phyloP scores from a whole-genome alignment of 2,329 filamentous ascomycete genomes.

The Fusarium tuaranense region DNA sequence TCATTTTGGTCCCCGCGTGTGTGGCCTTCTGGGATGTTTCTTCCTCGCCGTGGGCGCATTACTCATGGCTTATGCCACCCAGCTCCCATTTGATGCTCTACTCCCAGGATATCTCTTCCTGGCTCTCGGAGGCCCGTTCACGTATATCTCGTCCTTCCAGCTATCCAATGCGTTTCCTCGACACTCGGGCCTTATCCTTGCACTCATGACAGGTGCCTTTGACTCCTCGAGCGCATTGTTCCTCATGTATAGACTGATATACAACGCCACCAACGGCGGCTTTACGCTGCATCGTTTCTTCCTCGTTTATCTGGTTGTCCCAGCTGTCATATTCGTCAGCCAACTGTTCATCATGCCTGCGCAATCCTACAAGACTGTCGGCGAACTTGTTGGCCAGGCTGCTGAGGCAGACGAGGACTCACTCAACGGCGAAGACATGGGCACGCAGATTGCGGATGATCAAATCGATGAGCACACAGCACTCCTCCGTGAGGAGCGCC shows the following conservation, averaged over 20 bases:
- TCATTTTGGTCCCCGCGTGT: constrained; percentile 81
- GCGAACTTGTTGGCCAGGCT: constrained; percentile 82
- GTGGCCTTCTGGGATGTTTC: constrained; percentile 75
- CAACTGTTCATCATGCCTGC: constrained; percentile 80
- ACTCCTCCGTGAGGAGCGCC: constrained; percentile 66
- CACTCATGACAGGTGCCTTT: constrained; percentile 83
- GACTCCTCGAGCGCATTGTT: constrained; percentile 86
- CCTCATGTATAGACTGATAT: constrained; percentile 78
- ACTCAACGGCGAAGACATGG: constrained; percentile 41
- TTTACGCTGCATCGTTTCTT: constrained; percentile 79
- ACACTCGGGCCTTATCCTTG: constrained; percentile 82
- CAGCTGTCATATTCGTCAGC: constrained; percentile 71
- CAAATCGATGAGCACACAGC: constrained; percentile 69
- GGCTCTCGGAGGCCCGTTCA: constrained; percentile 82
- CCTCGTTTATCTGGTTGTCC: constrained; percentile 77
- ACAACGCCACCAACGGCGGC: constrained; percentile 64
- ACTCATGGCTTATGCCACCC: constrained; percentile 75
- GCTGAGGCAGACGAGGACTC: constrained; percentile 61
- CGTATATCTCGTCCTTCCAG: constrained; percentile 87
- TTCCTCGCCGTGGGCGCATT: constrained; percentile 78
- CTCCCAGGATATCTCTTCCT: constrained; percentile 81
- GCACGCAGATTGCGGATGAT: constrained; percentile 56
- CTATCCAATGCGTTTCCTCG: constrained; percentile 86
- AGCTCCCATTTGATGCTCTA: constrained; percentile 75
- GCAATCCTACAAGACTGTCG: constrained; percentile 85